Evolutionary conservation across 1,284 basidiomycete genomes (phyloP).

Genomic region (Phenoliferia sp.): DNA sequence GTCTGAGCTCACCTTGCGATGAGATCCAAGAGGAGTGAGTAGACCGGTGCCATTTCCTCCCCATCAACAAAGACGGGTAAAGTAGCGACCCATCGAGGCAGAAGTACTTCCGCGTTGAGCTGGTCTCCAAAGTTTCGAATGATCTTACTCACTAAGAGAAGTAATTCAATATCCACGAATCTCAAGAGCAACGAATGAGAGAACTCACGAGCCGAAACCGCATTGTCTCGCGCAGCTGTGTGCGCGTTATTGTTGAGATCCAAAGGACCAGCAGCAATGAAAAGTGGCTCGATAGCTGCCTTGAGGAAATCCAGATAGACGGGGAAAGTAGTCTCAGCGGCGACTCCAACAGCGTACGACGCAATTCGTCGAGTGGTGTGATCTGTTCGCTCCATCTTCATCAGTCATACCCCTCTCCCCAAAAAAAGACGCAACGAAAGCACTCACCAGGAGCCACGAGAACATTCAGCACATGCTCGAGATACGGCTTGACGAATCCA

Average conservation of each 20-base stretch:
- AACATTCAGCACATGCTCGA: neutral
- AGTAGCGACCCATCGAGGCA: conserved; percentile 5
- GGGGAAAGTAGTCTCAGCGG: neutral
- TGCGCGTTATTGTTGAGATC: neutral
- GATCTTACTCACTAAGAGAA: conserved; percentile 10
- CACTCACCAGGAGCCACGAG: conserved; percentile 2
- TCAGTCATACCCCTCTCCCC: neutral
- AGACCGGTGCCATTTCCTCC: conserved; percentile 7
- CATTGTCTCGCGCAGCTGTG: conserved; percentile 8
- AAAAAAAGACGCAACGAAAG: neutral
- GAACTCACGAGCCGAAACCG: conserved; percentile 6
- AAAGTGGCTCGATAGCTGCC: conserved; percentile 6
- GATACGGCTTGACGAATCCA: neutral
- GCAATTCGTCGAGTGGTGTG: neutral
- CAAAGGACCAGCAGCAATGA: neutral
- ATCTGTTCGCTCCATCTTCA: neutral
- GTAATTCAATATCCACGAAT: neutral
- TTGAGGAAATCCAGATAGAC: neutral
- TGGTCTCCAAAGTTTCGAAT: neutral
- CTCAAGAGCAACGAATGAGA: too few species aligned
- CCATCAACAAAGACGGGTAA: conserved; percentile 11
- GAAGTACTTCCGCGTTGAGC: neutral
- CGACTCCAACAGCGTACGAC: conserved; percentile 4
- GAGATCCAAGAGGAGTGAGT: conserved; percentile 6
- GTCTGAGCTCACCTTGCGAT: conserved; percentile 2